Percentiles rank a stretch among this genome's conserved stretches.
phyloP scores from a whole-genome alignment of 768 basidiomycete species.

The Paxillus rubicundulus region DNA sequence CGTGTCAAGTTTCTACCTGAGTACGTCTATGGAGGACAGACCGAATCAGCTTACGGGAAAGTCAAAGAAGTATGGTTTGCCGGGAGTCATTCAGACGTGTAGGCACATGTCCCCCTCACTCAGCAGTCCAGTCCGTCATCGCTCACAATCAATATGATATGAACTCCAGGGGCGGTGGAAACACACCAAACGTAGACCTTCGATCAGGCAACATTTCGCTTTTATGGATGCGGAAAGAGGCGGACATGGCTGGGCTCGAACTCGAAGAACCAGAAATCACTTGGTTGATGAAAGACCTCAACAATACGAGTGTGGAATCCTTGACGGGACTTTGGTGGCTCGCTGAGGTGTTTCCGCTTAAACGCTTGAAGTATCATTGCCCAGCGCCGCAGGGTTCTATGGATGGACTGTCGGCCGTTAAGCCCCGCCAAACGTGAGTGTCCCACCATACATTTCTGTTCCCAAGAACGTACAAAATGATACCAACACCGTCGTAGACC shows the following conservation, averaged over 20 bases:
- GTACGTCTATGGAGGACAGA: slow-evolving; percentile 14
- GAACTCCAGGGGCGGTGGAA: slow-evolving; percentile 19
- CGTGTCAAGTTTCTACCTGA: slow-evolving; percentile 36
- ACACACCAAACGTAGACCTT: slow-evolving; percentile 3
- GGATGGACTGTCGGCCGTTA: neutral
- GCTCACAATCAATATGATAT: neutral
- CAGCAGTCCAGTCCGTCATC: neutral
- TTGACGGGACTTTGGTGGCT: neutral
- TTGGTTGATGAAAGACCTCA: slow-evolving; percentile 6
- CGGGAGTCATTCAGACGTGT: slow-evolving; percentile 34
- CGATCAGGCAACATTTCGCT: slow-evolving; percentile 14
- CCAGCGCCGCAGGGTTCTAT: neutral
- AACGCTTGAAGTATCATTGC: slow-evolving; percentile 3
- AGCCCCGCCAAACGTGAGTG: neutral
- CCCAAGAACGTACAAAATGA: neutral
- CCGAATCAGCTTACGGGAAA: slow-evolving; percentile 7
- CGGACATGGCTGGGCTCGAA: slow-evolving; percentile 16
- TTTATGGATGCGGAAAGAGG: slow-evolving; percentile 29
- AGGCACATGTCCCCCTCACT: neutral
- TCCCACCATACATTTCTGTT: neutral
- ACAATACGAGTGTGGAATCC: slow-evolving; percentile 7
- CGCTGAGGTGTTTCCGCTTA: slow-evolving; percentile 1
- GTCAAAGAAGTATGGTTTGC: slow-evolving; percentile 35
- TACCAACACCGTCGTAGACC: neutral
- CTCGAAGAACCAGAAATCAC: slow-evolving; percentile 6